A percentile compares a stretch with the other conserved stretches of the same genome.
These are phyloP conservation scores for Pyrus hybrid DNA, from an alignment of 331 rosid species.

Conservation along the genomic window DNA sequence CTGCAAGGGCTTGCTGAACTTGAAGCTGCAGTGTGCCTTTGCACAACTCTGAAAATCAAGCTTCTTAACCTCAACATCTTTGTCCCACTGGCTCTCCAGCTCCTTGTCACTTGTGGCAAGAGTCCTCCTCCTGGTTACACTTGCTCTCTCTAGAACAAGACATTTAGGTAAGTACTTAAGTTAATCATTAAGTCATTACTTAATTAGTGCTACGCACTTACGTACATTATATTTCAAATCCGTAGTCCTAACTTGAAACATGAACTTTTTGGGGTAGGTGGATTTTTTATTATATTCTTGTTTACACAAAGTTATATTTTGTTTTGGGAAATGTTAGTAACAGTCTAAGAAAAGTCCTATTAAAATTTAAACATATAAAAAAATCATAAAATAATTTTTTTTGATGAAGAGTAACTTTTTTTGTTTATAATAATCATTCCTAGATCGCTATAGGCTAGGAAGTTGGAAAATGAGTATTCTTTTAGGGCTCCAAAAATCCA, in stretches of 20 bases:
- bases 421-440: background rate
- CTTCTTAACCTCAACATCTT: constrained; percentile 26
- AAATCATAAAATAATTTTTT: background rate
- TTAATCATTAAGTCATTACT: background rate
- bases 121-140: constrained; percentile 36
- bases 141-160: constrained; percentile 23
- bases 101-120: constrained; percentile 42
- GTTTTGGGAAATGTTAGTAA: background rate
- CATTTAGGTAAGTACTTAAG: background rate
- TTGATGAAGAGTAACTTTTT: too few species aligned
- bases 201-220: background rate
- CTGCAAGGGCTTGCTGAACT: constrained; percentile 30
- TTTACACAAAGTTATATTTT: background rate
- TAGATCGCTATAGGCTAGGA: background rate
- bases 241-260: background rate
- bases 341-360: background rate
- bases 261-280: background rate
- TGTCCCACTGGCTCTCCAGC: constrained; percentile 41
- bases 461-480: background rate
- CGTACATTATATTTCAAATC: background rate
- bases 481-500: background rate
- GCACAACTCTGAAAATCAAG: constrained; percentile 39
- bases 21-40: constrained; percentile 38
- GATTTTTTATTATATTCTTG: background rate
- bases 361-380: background rate